Percentiles rank a stretch among this genome's conserved stretches.
Conservation (phyloP, 164 flowering plant genomes). For the Pachysandra terminalis region DNA sequence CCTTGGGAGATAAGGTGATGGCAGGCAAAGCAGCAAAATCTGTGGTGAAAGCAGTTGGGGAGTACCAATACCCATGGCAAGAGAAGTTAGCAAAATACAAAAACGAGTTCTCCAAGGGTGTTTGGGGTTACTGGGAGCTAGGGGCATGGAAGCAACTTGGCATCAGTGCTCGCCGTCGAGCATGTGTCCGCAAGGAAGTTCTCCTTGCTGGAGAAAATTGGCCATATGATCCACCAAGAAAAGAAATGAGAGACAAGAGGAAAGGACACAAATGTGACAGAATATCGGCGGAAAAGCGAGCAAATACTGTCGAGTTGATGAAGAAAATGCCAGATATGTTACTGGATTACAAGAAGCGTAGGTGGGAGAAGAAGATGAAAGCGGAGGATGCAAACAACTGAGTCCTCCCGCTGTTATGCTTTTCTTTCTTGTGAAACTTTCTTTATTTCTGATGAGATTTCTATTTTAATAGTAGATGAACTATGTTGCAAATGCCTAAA, state of each 20-base stretch:
- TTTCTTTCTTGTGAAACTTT: too few relatives aligned
- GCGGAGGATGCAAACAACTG: slow-evolving; percentile 53
- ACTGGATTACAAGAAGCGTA: slow-evolving; percentile 79
- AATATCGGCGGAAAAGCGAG: slow-evolving; percentile 75
- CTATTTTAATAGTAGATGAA: too few relatives aligned
- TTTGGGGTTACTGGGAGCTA: slow-evolving; percentile 91
- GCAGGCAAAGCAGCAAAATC: slow-evolving; percentile 56
- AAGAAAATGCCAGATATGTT: slow-evolving; percentile 84
- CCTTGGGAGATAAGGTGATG: slow-evolving; percentile 24
- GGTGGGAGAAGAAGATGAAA: slow-evolving; percentile 93
- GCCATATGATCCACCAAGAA: slow-evolving; percentile 85
- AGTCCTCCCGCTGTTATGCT: too few relatives aligned
- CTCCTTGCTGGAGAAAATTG: slow-evolving; percentile 80
- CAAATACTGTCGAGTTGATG: slow-evolving; percentile 78
- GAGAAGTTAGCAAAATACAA: slow-evolving; percentile 72
- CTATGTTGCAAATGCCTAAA: too few relatives aligned
- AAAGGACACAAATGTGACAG: slow-evolving; percentile 91
- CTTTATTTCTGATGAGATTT: too few relatives aligned
- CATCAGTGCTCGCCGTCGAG: slow-evolving; percentile 74
- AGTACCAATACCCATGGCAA: slow-evolving; percentile 76
- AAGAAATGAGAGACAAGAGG: slow-evolving; percentile 73
- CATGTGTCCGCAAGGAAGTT: slow-evolving; percentile 86
- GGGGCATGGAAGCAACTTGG: slow-evolving; percentile 86
- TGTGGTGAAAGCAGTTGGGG: slow-evolving; percentile 51
- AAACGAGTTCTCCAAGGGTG: slow-evolving; percentile 78